phyloP scores from a whole-genome alignment of 2,329 filamentous ascomycete genomes.

The Botrytis pseudocinerea region DNA sequence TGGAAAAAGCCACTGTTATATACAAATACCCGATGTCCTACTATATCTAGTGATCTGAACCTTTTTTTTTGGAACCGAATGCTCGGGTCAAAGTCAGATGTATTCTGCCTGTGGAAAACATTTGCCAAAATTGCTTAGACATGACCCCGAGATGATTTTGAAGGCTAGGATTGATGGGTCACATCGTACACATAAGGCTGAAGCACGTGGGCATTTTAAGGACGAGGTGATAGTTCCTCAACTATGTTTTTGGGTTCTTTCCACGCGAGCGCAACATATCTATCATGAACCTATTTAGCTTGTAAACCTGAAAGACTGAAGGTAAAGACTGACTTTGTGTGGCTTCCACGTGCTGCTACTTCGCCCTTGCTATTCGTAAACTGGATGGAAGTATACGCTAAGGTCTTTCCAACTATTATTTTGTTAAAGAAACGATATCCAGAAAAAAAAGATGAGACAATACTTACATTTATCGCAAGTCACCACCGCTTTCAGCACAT shows the following conservation, averaged over 20 bases:
- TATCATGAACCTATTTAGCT: conserved; percentile 26
- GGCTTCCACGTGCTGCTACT: conserved; percentile 61
- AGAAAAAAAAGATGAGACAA: not conserved
- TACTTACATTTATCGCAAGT: conserved; percentile 60
- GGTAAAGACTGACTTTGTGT: conserved; percentile 57
- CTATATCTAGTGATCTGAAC: not conserved
- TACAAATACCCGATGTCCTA: not conserved
- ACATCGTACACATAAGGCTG: conserved; percentile 12
- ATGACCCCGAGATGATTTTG: not conserved
- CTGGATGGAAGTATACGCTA: conserved; percentile 61
- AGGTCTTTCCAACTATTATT: conserved; percentile 58
- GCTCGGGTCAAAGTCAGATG: not conserved
- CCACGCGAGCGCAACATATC: conserved; percentile 42
- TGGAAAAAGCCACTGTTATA: not conserved
- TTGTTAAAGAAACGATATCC: not conserved
- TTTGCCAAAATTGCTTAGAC: not conserved
- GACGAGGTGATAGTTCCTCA: conserved; percentile 37
- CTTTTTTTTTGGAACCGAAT: not conserved
- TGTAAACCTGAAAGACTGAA: not conserved
- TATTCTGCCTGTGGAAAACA: not conserved
- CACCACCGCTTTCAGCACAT: conserved; percentile 57
- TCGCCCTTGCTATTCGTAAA: conserved; percentile 61
- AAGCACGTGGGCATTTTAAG: not conserved
- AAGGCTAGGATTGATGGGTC: not conserved
- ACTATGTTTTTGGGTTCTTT: conserved; percentile 42